Conservation (phyloP, 345 rosid genomes). For the Eucalyptus rudis region DNA sequence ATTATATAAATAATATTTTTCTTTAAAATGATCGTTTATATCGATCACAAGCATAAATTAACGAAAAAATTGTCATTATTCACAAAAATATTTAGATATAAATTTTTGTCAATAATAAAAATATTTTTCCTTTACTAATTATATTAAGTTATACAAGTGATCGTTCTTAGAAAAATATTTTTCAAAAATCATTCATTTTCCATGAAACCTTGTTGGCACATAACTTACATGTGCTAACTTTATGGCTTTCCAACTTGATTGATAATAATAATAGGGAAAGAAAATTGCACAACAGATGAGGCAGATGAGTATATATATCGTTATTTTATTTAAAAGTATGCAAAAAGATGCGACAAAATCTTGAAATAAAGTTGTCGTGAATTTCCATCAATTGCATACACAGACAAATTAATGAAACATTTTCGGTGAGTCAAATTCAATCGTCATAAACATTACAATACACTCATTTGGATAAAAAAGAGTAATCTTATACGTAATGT, state of each 20-base stretch:
- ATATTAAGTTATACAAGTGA: accelerated
- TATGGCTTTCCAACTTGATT: not conserved
- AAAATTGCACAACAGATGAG: not conserved
- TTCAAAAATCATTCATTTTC: not conserved
- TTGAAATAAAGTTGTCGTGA: not conserved
- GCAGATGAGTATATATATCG: not conserved
- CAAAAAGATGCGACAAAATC: not conserved
- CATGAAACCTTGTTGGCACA: not conserved
- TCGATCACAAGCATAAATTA: not conserved
- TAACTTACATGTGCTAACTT: not conserved
- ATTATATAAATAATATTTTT: not conserved
- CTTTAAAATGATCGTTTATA: not conserved
- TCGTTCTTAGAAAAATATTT: not conserved
- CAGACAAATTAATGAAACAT: not conserved
- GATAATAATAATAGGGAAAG: not conserved
- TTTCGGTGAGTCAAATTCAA: not conserved
- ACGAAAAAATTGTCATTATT: not conserved
- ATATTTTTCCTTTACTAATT: not conserved
- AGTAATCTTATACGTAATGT: not conserved
- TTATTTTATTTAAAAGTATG: not conserved
- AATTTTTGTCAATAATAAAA: not conserved
- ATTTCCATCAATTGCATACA: not conserved
- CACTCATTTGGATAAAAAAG: not conserved
- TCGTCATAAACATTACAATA: not conserved
- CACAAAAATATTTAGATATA: accelerated